Evolutionary conservation across 2,329 filamentous ascomycete genomes (phyloP).

Genomic region (Lasiodiplodia sp.): DNA sequence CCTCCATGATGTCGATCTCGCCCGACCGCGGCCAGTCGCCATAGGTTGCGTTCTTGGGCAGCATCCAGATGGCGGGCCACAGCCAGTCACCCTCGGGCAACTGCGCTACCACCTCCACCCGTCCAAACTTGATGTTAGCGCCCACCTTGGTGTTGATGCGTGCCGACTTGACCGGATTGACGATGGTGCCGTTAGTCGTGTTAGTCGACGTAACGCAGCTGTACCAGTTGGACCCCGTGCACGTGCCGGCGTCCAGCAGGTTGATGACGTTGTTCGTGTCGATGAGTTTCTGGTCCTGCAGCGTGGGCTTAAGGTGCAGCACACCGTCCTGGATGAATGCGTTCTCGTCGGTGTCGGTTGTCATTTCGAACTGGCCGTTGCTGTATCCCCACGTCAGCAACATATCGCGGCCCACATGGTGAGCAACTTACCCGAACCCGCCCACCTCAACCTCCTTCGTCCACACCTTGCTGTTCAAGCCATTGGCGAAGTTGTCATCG

Average conservation of each 20-base stretch:
- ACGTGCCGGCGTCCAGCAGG: constrained; percentile 69
- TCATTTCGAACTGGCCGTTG: constrained; percentile 82
- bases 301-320: constrained; percentile 78
- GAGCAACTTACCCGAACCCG: constrained; percentile 71
- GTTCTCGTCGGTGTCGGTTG: constrained; percentile 75
- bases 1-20: constrained; percentile 84
- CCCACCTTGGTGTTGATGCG: constrained; percentile 78
- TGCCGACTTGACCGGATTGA: constrained; percentile 79
- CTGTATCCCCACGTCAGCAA: constrained; percentile 49
- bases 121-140: constrained; percentile 78
- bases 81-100: constrained; percentile 83
- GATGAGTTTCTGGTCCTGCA: constrained; percentile 68
- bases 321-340: constrained; percentile 73
- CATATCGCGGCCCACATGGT: too few relatives aligned
- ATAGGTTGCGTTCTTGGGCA: constrained; percentile 75
- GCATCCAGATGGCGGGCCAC: constrained; percentile 93
- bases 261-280: constrained; percentile 72
- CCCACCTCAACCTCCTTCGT: constrained; percentile 77
- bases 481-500: constrained; percentile 69
- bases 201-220: constrained; percentile 78
- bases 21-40: constrained; percentile 80
- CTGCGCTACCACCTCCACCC: constrained; percentile 79
- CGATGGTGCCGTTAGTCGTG: constrained; percentile 76
- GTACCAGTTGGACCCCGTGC: constrained; percentile 66
- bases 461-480: constrained; percentile 70